A percentile compares a stretch with the other conserved stretches of the same genome.
Evolutionary conservation across 2,329 filamentous ascomycete genomes (phyloP).

Genomic region (Aschersonia sp.): DNA sequence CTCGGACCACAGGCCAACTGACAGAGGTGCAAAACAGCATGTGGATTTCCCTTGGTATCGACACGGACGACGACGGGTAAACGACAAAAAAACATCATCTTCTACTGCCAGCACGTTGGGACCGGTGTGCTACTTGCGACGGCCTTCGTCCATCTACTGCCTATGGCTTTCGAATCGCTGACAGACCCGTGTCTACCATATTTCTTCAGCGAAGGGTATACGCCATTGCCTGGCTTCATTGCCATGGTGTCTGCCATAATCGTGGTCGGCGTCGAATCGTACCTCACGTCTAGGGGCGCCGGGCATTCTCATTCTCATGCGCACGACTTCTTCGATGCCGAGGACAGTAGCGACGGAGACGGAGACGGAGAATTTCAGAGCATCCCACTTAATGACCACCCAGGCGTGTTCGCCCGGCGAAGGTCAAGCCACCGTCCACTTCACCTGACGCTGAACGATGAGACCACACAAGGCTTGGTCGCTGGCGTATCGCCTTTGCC

Average conservation of each 20-base stretch:
- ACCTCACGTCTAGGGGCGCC: slow-evolving; percentile 60
- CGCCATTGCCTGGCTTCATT: slow-evolving; percentile 65
- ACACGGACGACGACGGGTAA: slow-evolving; percentile 41
- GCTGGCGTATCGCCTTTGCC: slow-evolving; percentile 44
- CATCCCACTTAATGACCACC: slow-evolving; percentile 7
- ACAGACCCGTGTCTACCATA: slow-evolving; percentile 59
- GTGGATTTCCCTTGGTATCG: slow-evolving; percentile 52
- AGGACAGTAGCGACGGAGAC: slow-evolving; percentile 24
- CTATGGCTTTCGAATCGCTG: slow-evolving; percentile 51
- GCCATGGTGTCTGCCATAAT: slow-evolving; percentile 71
- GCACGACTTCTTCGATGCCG: slow-evolving; percentile 33
- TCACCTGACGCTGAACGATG: slow-evolving; percentile 36
- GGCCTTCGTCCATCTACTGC: slow-evolving; percentile 66
- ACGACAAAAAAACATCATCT: slow-evolving; percentile 45
- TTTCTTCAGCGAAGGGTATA: slow-evolving; percentile 69
- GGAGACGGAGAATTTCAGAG: slow-evolving; percentile 17
- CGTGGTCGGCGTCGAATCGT: slow-evolving; percentile 79
- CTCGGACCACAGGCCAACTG: not conserved
- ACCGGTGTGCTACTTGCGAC: slow-evolving; percentile 79
- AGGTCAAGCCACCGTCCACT: slow-evolving; percentile 25
- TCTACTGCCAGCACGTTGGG: slow-evolving; percentile 60
- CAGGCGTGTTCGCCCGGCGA: slow-evolving; percentile 23
- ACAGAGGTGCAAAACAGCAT: slow-evolving; percentile 26
- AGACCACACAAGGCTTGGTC: slow-evolving; percentile 39
- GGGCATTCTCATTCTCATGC: slow-evolving; percentile 45